Conservation (phyloP, 2,329 filamentous ascomycete genomes). For the Aspergillus ibericus region DNA sequence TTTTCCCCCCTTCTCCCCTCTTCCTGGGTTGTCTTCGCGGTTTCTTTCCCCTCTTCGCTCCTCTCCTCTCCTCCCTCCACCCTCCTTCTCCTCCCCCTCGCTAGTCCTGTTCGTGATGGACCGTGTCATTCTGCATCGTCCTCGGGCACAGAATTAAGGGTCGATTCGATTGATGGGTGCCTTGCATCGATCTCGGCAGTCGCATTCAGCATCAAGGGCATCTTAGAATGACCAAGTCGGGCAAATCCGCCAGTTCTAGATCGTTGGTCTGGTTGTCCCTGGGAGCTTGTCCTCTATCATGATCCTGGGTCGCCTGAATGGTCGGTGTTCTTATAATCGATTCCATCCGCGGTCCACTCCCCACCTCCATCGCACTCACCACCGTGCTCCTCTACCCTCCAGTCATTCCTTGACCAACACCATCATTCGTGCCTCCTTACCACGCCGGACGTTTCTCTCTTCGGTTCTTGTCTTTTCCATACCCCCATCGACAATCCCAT, state of each 20-base stretch:
- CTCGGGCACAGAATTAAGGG: conserved; percentile 1
- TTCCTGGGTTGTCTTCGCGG: conserved; percentile 3
- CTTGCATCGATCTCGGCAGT: conserved; percentile 4
- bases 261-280: neutral
- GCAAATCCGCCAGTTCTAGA: neutral
- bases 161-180: conserved; percentile 2
- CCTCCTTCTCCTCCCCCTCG: neutral
- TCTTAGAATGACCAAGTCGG: neutral
- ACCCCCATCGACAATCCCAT: neutral
- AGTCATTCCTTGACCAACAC: conserved; percentile 1
- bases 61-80: neutral
- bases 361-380: neutral
- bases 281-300: neutral
- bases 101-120: conserved; percentile 4
- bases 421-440: neutral
- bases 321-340: conserved; percentile 1
- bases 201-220: neutral
- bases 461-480: neutral
- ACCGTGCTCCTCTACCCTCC: neutral
- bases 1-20: neutral
- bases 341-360: neutral
- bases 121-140: neutral
- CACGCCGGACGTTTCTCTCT: conserved; percentile 2
- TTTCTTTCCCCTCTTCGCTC: neutral
- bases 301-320: neutral